These are phyloP conservation scores for Aspergillus sp. DNA, from an alignment of 2,329 filamentous ascomycete species.

Conservation along the genomic window DNA sequence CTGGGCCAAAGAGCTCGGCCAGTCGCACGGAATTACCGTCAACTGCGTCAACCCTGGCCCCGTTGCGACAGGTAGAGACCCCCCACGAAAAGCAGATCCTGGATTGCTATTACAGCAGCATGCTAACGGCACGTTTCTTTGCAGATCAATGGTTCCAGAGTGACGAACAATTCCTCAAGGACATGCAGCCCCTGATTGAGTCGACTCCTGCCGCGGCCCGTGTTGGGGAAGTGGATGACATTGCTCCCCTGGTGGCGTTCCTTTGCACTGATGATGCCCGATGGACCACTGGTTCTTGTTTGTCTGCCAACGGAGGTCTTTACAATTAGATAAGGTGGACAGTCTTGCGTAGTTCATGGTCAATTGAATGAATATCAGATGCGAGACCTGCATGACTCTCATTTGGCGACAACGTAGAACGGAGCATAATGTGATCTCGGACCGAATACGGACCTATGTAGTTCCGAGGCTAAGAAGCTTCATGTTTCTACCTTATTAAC, in stretches of 20 bases:
- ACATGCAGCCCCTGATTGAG: slow-evolving; percentile 32
- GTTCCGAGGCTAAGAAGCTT: too few species aligned
- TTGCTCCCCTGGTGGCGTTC: slow-evolving; percentile 32
- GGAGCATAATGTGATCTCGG: too few species aligned
- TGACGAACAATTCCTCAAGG: slow-evolving; percentile 27
- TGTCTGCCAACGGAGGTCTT: slow-evolving; percentile 30
- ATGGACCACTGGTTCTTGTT: slow-evolving; percentile 28
- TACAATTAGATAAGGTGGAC: slow-evolving; percentile 3
- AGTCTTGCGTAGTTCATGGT: too few species aligned
- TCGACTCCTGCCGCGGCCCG: slow-evolving; percentile 30
- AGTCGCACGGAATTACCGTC: slow-evolving; percentile 48
- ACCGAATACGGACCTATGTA: too few species aligned
- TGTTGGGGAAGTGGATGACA: slow-evolving; percentile 28
- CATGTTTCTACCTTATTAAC: too few species aligned
- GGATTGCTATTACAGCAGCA: neutral
- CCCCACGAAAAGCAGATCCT: too few species aligned
- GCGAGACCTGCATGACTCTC: too few species aligned
- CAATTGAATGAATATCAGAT: too few species aligned
- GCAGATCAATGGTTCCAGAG: slow-evolving; percentile 30
- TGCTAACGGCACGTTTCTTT: neutral
- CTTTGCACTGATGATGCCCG: slow-evolving; percentile 26
- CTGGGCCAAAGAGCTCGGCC: slow-evolving; percentile 57
- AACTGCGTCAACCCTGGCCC: slow-evolving; percentile 59
- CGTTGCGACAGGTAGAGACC: slow-evolving; percentile 46
- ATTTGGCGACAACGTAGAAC: too few species aligned